Percentiles rank a stretch among this genome's conserved stretches.
These are phyloP conservation scores for Lactarius tabidus DNA, from an alignment of 768 basidiomycete genomes.

Conservation along the genomic window DNA sequence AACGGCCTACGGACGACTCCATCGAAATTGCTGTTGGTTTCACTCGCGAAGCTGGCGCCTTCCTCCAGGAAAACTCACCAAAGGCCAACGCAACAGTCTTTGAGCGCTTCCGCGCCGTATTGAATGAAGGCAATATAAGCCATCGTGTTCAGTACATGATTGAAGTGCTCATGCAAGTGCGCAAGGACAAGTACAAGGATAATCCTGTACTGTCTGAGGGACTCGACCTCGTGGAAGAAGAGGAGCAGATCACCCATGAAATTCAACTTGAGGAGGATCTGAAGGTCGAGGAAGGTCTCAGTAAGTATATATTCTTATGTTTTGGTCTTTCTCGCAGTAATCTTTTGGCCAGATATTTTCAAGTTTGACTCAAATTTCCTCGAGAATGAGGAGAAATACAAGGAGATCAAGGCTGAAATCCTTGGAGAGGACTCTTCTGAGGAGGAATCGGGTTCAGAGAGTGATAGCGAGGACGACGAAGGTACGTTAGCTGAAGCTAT, in stretches of 20 bases:
- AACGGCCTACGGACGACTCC: constrained; percentile 93
- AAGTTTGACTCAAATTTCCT: constrained; percentile 85
- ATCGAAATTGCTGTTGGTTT: constrained; percentile 98
- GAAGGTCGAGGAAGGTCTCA: constrained; percentile 90
- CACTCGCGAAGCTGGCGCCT: constrained; percentile 95
- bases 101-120: constrained; percentile 93
- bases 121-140: constrained; percentile 93
- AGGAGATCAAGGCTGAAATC: constrained; percentile 87
- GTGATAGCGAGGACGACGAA: constrained; percentile 52
- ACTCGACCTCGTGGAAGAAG: constrained; percentile 94
- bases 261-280: constrained; percentile 91
- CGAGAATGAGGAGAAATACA: constrained; percentile 94
- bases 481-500: constrained; percentile 33
- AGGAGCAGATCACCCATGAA: constrained; percentile 95
- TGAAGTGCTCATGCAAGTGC: constrained; percentile 97
- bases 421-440: constrained; percentile 84
- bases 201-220: constrained; percentile 94
- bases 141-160: constrained; percentile 99
- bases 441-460: constrained; percentile 56
- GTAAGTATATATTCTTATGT: constrained; percentile 46
- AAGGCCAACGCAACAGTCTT: constrained; percentile 94
- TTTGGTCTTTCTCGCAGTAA: constrained; percentile 14
- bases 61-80: constrained; percentile 87
- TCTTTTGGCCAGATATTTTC: constrained; percentile 69
- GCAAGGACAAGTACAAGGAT: constrained; percentile 99